Evolutionary conservation across 2,329 filamentous ascomycete genomes (phyloP).

Genomic region (Colletotrichum euphorbiae): DNA sequence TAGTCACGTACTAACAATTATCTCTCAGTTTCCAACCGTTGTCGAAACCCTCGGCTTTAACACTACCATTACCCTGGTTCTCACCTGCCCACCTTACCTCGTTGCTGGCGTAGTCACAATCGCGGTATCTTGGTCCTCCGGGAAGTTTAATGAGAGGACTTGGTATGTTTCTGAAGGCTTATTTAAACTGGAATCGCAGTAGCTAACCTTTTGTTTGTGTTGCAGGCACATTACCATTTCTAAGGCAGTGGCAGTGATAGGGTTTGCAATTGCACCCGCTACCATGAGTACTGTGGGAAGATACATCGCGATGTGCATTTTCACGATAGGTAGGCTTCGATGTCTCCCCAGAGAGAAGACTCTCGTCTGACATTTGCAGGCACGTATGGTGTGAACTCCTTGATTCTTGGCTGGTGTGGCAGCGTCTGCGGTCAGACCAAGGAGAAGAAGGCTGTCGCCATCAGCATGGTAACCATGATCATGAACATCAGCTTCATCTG

Average conservation of each 20-base stretch:
- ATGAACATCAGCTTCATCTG: constrained; percentile 51
- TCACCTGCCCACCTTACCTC: constrained; percentile 54
- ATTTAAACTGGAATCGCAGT: too few species aligned
- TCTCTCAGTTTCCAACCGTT: constrained; percentile 51
- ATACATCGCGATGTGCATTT: constrained; percentile 48
- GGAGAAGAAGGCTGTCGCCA: constrained; percentile 55
- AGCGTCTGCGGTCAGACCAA: constrained; percentile 54
- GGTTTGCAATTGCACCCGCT: constrained; percentile 49
- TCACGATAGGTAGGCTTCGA: constrained; percentile 43
- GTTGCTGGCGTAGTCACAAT: constrained; percentile 46
- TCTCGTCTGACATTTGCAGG: background rate
- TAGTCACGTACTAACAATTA: background rate
- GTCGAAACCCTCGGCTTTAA: constrained; percentile 60
- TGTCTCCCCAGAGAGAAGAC: constrained; percentile 45
- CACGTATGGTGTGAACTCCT: constrained; percentile 51
- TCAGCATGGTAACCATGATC: constrained; percentile 47
- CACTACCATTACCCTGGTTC: constrained; percentile 59
- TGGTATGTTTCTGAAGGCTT: constrained; percentile 40
- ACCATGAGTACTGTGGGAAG: constrained; percentile 45
- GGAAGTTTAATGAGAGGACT: constrained; percentile 55
- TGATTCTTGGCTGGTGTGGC: constrained; percentile 53
- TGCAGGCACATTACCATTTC: constrained; percentile 53
- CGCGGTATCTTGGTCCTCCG: constrained; percentile 48
- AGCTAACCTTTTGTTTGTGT: too few species aligned
- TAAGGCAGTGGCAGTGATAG: constrained; percentile 53